Evolutionary conservation across 768 basidiomycete species (phyloP), one percentile per base, ranked within the genome.

Genomic region (Rhodotorula kratochvilovae): DNA sequence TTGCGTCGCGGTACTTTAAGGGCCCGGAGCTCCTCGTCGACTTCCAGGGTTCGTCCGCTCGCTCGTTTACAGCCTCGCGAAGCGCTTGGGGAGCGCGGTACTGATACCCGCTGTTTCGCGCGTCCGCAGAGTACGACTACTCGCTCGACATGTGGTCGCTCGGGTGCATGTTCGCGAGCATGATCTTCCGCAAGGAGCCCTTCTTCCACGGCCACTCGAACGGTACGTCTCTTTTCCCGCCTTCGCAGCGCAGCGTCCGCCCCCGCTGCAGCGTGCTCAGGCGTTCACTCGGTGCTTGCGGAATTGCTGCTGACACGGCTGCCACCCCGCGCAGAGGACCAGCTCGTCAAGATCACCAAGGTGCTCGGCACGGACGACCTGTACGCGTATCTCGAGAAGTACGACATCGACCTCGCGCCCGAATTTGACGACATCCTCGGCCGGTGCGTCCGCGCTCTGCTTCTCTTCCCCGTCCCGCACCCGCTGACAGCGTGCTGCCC

Each of bases 401-500:
- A 99, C 82, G 90, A 90, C 78, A 96, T 99, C 69, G 90, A 91
- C 45, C 87, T 98, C 55, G 94, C 96, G 79, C 86, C 91, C n/a
- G 92, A 93, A 79, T 97, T 93, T 77, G 92, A 97, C 78, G 91
- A 95, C 72, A 86, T 98, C 54, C 85, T 98, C 76, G 90, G 90
- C 81, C 88, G 90, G 63, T 56, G n/a, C 51, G 62, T n/a, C n/a
- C n/a, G n/a, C n/a, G n/a, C n/a, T n/a, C n/a, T n/a, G n/a, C n/a
- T n/a, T n/a, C n/a, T n/a, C n/a, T n/a, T n/a, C n/a, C n/a, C n/a
- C n/a, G n/a, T n/a, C n/a, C n/a, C 29, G 31, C 5, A 7, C 8
- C 35, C 42, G 33, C 23, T 19, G 33, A 5, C 6, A 23, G 46
- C 55, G n/a, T 29, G 31, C 27, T 16, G 2, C 21, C 36, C 50